Base-by-base conservation (phyloP, 192 early-diverging fungal species). In the Umbelopsis sp. region DNA sequence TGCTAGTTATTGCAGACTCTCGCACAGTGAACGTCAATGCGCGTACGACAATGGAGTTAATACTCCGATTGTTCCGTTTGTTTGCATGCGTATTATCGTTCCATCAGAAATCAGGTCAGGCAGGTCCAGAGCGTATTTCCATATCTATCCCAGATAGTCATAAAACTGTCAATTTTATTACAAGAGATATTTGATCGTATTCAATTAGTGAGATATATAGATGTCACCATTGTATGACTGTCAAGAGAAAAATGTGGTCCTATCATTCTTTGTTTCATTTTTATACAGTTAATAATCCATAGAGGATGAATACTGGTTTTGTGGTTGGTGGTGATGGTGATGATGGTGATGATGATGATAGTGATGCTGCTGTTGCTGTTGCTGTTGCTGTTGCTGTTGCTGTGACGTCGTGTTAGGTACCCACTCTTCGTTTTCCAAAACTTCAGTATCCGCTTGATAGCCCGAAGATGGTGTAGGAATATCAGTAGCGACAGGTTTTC, bases 401-500 rank as follows among this genome's bases (percentile, higher is more conserved):
- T 62, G 56, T 62, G 56, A 34, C 2, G 10, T 4, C 2, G 2
- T 20, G n/a, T 20, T 26, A 20, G 29, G 7, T 22, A 12, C 9
- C 24, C 25, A 36, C 34, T 62, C 56, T 62, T 62, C 56, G 2
- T 22, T 34, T 34, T 62, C 56, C 11, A 31, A 14, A n/a, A 62
- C 26, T 26, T 62, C 56, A 2, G 56, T 62, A 62, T 62, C 56
- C 4, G 56, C 56, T 62, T 62, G 56, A 62, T 62, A 62, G 20
- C 56, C 56, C 16, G 56, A 62, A 16, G 56, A 62, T 14, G 56
- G 56, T 32, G 56, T 62, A 62, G 56, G 56, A 31, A 62, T 62
- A 32, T 62, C 56, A 20, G 56, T 62, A 32, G 56, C 29, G 26
- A 62, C 29, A 1, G 56, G 31, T 31, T 62, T 62, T 34, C 56